These are phyloP conservation scores for Sugiyamaella xylanicola DNA, from an alignment of 1,139 yeast genomes.

Conservation along the genomic window DNA sequence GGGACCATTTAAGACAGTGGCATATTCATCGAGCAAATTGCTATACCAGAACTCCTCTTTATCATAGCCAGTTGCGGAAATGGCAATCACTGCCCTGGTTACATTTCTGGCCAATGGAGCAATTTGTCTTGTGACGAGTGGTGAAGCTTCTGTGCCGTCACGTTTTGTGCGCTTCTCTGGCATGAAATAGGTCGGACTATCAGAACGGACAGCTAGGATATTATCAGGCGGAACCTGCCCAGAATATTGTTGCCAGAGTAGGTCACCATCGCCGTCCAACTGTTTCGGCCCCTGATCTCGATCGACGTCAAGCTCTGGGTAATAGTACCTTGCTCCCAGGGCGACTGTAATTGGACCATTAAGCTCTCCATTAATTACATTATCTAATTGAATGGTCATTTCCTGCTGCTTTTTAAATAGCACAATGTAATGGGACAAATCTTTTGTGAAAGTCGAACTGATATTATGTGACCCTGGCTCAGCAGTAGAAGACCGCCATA, in stretches of 20 bases:
- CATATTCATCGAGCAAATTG: conserved; percentile 11
- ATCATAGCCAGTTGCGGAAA: conserved; percentile 74
- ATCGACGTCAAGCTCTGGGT: conserved; percentile 9
- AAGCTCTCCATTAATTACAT: conserved; percentile 56
- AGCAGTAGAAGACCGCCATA: conserved; percentile 85
- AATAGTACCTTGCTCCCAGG: conserved; percentile 38
- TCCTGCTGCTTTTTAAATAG: conserved; percentile 47
- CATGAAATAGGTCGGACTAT: neutral
- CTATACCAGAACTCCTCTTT: conserved; percentile 83
- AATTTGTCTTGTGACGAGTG: neutral
- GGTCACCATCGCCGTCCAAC: conserved; percentile 6
- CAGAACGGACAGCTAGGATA: conserved; percentile 1
- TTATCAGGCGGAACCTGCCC: conserved; percentile 11
- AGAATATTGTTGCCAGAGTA: conserved; percentile 16
- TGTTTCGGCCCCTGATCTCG: conserved; percentile 2
- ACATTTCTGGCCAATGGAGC: conserved; percentile 55
- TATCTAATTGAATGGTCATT: conserved; percentile 61
- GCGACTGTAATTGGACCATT: conserved; percentile 64
- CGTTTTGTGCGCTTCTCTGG: conserved; percentile 12
- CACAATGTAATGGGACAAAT: conserved; percentile 58
- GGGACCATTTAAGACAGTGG: neutral
- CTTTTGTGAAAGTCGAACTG: conserved; percentile 57
- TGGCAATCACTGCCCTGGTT: conserved; percentile 57
- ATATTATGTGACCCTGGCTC: conserved; percentile 62
- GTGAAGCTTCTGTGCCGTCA: neutral